These are phyloP conservation scores for Rhodocollybia butyracea DNA, from an alignment of 768 basidiomycete genomes.

Conservation along the genomic window DNA sequence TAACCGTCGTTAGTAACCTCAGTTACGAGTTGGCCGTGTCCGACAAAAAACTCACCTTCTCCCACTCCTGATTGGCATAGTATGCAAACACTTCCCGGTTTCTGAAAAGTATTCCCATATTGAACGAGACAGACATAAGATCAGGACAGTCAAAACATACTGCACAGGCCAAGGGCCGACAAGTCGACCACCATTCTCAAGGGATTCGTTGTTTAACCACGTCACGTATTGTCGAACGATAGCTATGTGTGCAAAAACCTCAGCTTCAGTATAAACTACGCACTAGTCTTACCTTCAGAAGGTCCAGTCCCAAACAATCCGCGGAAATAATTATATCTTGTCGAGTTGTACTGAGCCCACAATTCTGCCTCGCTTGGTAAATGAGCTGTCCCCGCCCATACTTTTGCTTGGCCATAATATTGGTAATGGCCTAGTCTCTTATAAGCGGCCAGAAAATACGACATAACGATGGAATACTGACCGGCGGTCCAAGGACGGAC, in stretches of 20 bases:
- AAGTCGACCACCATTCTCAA: constrained; percentile 21
- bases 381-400: constrained; percentile 23
- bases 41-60: constrained; percentile 4
- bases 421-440: no score
- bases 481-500: constrained; percentile 22
- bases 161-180: constrained; percentile 22
- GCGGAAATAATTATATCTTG: constrained; percentile 14
- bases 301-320: constrained; percentile 15
- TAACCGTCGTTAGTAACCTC: background rate
- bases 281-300: constrained; percentile 14
- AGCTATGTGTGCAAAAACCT: constrained; percentile 9
- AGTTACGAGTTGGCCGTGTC: background rate
- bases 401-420: constrained; percentile 23
- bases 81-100: constrained; percentile 20
- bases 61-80: constrained; percentile 18
- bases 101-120: constrained; percentile 4
- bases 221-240: constrained; percentile 20
- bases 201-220: constrained; percentile 24
- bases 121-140: background rate
- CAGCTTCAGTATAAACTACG: background rate
- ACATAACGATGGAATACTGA: no score
- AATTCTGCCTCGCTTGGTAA: constrained; percentile 17
- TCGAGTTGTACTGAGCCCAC: constrained; percentile 17
- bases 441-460: no score
- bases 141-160: constrained; percentile 7